Base-by-base conservation (phyloP, 768 basidiomycete genomes). In the Lepiota subincarnata region DNA sequence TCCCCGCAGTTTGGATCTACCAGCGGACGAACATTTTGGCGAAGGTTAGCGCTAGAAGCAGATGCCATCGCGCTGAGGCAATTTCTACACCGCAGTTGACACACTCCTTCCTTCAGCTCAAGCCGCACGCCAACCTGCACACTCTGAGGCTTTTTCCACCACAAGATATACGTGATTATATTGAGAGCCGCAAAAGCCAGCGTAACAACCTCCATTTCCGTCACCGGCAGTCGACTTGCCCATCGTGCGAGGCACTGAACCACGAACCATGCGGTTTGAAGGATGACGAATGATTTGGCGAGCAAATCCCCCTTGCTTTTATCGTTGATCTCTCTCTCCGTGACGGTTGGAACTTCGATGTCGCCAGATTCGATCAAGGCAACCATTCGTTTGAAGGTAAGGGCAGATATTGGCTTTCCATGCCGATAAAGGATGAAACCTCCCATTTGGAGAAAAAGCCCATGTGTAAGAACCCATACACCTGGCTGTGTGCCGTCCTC, bases 71-170 rank as follows among this genome's bases (percentile, higher is more conserved):
- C 3, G 16, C 19, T 47, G 16, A 28, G 8, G 31, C 31, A 47
- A 19, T 34, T 35, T 11, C 31, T 16, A 11, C 34, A 35, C n/a
- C 16, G 4, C 8, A 34, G 2, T 2, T 20, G 19, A 24, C 26
- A 24, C 10, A 26, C 11, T 3, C 5, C 10, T 14, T 7, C n/a
- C 7, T 22, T 44, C 12, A 44, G 22, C 6, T 44, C 42, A 14
- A 44, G 4, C 1, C 20, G 42, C 4, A 44, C 14, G 11, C 11
- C 42, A 36, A 48, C 10, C 4, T 20, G 31, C 6, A 50, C 44
- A 22, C 44, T 39, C 28, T 57, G 44, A n/a, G 58, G 58, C 37
- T 59, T 59, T 13, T 57, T n/a, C 58, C 58, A 57, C 58, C 55
- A 57, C 20, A 59, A 31, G 16, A 41, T 19, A 18, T 54, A 56